Base-by-base conservation (phyloP, 768 basidiomycete genomes). In the Suillus brevipes region DNA sequence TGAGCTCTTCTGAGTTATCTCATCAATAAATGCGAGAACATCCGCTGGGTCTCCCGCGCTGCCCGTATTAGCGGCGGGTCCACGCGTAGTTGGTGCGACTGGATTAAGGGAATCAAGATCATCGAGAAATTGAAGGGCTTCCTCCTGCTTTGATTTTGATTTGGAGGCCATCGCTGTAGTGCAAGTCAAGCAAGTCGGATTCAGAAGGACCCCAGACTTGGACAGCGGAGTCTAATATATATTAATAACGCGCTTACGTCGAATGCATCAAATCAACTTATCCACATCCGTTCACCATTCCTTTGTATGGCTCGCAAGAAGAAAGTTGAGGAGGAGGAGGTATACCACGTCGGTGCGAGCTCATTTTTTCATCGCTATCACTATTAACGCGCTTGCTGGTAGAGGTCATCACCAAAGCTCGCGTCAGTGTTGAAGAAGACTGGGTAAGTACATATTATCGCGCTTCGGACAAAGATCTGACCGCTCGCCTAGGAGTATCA, bases 111-210 rank as follows among this genome's bases (percentile, higher is more conserved):
- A 90, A 75, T 99, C 96, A 58, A 99, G 90, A 74, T 97, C 95
- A 73, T 97, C 94, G 53, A 99, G 89, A 78, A 99, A 89, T 72
- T 89, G 90, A 25, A 95, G 88, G 25, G 94, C 97, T 76, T 99
- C 96, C 72, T 91, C 84, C 66, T 91, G 87, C 74, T 92, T 93
- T 36, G 90, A 89, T 78, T 90, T 92, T 56, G 88, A 78, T 75
- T 83, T 84, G 36, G 75, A 72, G 40, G 79, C 40, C 79, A 82
- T 83, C 4, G 60, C 56, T 58, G 53, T 53, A 53, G 52, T 53
- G 8, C 28, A 18, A 28, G 25, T 52, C 8, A 52, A 52, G 49
- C 25, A 50, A 50, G 28, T 53, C 18, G 31, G 52, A 31, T 31
- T 31, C 31, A 31, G 31, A 34, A 50, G 49, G 42, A 31, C 52